Evolutionary conservation across 768 basidiomycete species (phyloP), one percentile per base, ranked within the genome.

Genomic region (Multifurca ochricompacta): DNA sequence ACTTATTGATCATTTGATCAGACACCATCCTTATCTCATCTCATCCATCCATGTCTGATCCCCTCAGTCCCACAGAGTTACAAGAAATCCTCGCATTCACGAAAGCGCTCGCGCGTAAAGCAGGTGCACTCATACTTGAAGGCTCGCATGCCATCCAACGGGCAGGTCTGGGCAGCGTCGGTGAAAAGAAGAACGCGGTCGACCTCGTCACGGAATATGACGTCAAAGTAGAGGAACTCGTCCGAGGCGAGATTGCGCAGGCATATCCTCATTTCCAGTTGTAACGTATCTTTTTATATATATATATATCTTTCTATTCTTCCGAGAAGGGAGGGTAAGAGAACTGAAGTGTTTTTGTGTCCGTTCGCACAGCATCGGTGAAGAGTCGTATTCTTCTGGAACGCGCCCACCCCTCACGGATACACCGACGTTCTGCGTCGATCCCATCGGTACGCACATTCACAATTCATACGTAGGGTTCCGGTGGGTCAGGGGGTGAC

Each of bases 181-280:
- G 78, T 58, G 85, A 88, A 73, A 98, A 96, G 79, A 91, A 90
- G 71, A 96, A 94, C 65, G 80, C 91, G 3, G 91, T 93, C 19
- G 94, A 96, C 70, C 74, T 97, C 30, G 94, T 98, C 23, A 98
- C 94, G 0, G 87, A 94, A 70, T 96, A 90, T 63, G 94, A 98
- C 68, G 85, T 93, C 34, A 81, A 77, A 41, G 94, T 96, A 10
- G 94, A 96, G 69, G 83, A 88, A 56, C 72, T 92, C 42, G 89
- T 96, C 47, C 83, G 82, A 69, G 65, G 73, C 27, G 78, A 83
- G 65, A 79, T 95, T 50, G 71, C 73, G 28, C 68, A 70, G 23
- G 74, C 71, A 47, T 94, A 88, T 67, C 91, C 92, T 0, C 60
- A 69, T 2, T 94, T 91, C 69, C 73, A 83, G 59, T 95, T 96